phyloP scores from a whole-genome alignment of 2,329 filamentous ascomycete genomes.

The Xylariaceae sp. region DNA sequence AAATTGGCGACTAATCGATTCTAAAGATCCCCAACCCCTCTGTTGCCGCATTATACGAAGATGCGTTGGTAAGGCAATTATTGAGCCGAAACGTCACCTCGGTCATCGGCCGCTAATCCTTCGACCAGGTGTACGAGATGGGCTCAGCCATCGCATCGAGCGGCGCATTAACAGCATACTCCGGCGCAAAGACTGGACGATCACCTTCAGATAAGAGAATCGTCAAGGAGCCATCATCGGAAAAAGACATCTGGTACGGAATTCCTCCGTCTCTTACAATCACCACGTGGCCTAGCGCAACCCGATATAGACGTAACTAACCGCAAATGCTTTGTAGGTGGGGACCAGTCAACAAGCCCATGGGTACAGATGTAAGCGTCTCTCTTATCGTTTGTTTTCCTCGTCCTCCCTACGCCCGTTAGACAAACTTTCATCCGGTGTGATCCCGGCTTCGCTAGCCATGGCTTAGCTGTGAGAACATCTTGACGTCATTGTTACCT shows the following conservation, averaged over 20 bases:
- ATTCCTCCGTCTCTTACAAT: neutral
- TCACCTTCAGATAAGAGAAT: conserved; percentile 97
- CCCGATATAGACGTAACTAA: conserved; percentile 30
- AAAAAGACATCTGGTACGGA: conserved; percentile 82
- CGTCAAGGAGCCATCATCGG: conserved; percentile 86
- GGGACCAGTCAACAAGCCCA: conserved; percentile 99
- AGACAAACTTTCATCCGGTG: neutral
- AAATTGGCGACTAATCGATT: conserved; percentile 23
- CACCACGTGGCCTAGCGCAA: conserved; percentile 4
- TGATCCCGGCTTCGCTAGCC: neutral
- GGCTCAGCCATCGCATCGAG: conserved; percentile 96
- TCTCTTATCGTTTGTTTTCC: conserved; percentile 16
- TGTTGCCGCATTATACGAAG: conserved; percentile 95
- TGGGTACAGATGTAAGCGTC: conserved; percentile 85
- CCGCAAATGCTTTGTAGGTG: conserved; percentile 54
- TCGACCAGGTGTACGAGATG: conserved; percentile 74
- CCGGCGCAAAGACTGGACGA: conserved; percentile 95
- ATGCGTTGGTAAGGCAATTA: conserved; percentile 72
- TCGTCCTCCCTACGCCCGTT: neutral
- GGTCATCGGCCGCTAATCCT: conserved; percentile 22
- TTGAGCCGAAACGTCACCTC: conserved; percentile 7
- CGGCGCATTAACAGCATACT: conserved; percentile 95
- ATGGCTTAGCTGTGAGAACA: conserved; percentile 3
- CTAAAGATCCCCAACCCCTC: conserved; percentile 82
- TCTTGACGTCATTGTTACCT: conserved; percentile 15